These are phyloP conservation scores for Oryza australiensis DNA, from an alignment of 176 grass and related monocot genomes.

Conservation along the genomic window DNA sequence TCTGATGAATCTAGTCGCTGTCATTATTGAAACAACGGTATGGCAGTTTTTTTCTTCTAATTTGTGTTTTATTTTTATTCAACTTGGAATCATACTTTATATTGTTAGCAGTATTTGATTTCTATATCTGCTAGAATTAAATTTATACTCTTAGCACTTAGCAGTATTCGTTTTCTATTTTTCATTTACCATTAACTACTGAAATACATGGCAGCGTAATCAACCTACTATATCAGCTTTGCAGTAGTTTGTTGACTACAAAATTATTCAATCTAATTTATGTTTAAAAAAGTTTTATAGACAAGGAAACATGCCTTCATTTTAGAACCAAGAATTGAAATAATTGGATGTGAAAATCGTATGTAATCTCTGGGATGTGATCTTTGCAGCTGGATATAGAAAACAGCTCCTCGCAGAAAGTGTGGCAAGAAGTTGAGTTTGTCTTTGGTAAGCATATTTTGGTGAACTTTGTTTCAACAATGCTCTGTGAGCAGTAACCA, in stretches of 20 bases:
- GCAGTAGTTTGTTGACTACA: background rate
- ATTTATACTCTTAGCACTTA: background rate
- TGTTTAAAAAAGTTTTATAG: background rate
- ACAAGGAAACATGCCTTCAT: background rate
- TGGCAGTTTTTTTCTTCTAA: slow-evolving; percentile 14
- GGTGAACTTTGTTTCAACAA: slow-evolving; percentile 17
- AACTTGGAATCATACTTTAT: slow-evolving; percentile 2
- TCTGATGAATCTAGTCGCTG: slow-evolving; percentile 82
- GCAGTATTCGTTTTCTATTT: too few species aligned
- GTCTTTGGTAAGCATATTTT: slow-evolving; percentile 71
- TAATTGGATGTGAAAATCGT: background rate
- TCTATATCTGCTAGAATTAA: background rate
- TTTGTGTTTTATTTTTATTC: slow-evolving; percentile 24
- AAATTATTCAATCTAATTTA: background rate
- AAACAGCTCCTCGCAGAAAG: slow-evolving; percentile 84
- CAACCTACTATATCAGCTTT: background rate
- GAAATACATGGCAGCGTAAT: background rate
- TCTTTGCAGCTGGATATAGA: slow-evolving; percentile 90
- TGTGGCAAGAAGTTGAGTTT: slow-evolving; percentile 95
- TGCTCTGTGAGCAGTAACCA: slow-evolving; percentile 4
- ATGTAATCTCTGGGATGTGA: slow-evolving; percentile 20
- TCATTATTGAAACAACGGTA: slow-evolving; percentile 98
- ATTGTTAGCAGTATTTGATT: background rate
- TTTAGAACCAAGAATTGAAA: slow-evolving; percentile 38
- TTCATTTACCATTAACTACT: background rate